Evolutionary conservation across 129 eudicot species (phyloP).

Genomic region (Glebionis coronaria): DNA sequence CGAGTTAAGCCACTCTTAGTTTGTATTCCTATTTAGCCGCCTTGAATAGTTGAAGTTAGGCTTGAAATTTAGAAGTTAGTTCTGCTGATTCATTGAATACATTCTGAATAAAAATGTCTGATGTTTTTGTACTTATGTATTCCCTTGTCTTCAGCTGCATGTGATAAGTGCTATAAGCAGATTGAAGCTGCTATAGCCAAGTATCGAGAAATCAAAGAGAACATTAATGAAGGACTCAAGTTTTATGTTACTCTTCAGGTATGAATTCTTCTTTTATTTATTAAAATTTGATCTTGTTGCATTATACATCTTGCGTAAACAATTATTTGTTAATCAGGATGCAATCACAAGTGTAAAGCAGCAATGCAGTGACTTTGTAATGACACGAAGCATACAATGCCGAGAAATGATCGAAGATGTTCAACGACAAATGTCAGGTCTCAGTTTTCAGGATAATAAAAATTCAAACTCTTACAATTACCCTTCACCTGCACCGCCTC

Average conservation of each 20-base stretch:
- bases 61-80: too few relatives aligned
- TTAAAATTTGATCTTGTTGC: background rate
- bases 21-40: too few relatives aligned
- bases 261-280: slow-evolving; percentile 2
- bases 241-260: slow-evolving; percentile 99
- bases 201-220: slow-evolving; percentile 86
- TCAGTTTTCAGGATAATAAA: slow-evolving; percentile 76
- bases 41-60: too few relatives aligned
- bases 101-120: background rate
- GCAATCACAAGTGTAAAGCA: slow-evolving; percentile 91
- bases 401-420: slow-evolving; percentile 96
- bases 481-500: slow-evolving; percentile 51
- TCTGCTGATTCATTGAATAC: too few relatives aligned
- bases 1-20: too few relatives aligned
- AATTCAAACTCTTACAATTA: slow-evolving; percentile 47
- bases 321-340: slow-evolving; percentile 52
- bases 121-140: background rate
- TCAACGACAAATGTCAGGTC: slow-evolving; percentile 77
- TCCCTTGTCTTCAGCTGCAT: slow-evolving; percentile 51
- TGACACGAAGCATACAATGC: slow-evolving; percentile 96
- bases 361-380: slow-evolving; percentile 91
- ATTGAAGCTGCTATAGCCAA: slow-evolving; percentile 95
- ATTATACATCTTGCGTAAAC: background rate
- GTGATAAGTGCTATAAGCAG: slow-evolving; percentile 82
- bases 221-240: slow-evolving; percentile 90